These are phyloP conservation scores for Pelagomonas calceolata DNA, from an alignment of 108 stramenopile species.

Conservation along the genomic window DNA sequence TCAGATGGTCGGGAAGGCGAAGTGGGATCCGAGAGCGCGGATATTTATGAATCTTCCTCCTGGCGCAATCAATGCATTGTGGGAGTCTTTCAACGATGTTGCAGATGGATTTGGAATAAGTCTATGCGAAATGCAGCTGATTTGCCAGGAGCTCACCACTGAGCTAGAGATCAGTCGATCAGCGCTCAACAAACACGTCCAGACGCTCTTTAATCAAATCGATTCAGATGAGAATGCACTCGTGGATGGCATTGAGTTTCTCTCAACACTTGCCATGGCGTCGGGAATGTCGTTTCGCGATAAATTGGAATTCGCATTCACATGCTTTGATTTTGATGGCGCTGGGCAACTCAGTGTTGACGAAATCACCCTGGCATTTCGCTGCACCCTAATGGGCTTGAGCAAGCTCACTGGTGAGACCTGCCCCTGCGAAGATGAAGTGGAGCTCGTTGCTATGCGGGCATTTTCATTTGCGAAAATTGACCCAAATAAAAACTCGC, in stretches of 20 bases:
- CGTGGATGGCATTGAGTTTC: constrained; percentile 39
- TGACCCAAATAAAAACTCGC: too few species aligned
- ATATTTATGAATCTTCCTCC: constrained; percentile 4
- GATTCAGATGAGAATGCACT: constrained; percentile 38
- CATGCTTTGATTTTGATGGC: constrained; percentile 49
- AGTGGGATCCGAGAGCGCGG: not conserved
- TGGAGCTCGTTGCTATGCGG: constrained; percentile 32
- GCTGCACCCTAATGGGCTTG: constrained; percentile 34
- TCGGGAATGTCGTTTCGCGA: constrained; percentile 11
- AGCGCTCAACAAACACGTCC: constrained; percentile 13
- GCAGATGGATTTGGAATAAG: constrained; percentile 54
- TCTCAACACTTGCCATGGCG: constrained; percentile 22
- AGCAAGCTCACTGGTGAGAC: constrained; percentile 33
- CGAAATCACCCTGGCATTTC: constrained; percentile 40
- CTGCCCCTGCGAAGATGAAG: constrained; percentile 36
- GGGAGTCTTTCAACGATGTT: constrained; percentile 45
- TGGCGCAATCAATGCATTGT: constrained; percentile 23
- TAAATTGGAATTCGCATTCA: constrained; percentile 15
- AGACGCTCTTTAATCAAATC: constrained; percentile 26
- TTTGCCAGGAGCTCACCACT: constrained; percentile 23
- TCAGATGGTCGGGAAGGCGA: constrained; percentile 9
- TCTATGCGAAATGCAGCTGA: constrained; percentile 34
- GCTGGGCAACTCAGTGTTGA: constrained; percentile 38
- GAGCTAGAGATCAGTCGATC: constrained; percentile 4
- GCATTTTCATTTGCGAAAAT: constrained; percentile 15